Conservation (phyloP, 129 eudicot genomes). For the Centaurea solstitialis region DNA sequence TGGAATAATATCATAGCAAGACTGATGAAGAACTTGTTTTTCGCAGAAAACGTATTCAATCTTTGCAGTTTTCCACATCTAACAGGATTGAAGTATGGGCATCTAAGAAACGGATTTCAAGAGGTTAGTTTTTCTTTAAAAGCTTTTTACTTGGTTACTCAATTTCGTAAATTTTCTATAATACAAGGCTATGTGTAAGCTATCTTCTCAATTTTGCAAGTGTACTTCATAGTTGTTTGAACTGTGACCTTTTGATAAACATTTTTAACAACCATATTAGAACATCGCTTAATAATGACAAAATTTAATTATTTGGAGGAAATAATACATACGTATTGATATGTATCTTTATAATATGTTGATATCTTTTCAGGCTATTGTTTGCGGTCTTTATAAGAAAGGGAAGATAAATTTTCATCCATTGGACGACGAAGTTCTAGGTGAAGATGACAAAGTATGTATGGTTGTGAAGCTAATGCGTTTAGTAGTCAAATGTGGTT, state of each 20-base stretch:
- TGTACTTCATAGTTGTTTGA: neutral
- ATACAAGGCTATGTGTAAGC: neutral
- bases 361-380: slow-evolving; percentile 67
- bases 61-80: slow-evolving; percentile 79
- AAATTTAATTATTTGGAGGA: too few relatives aligned
- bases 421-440: slow-evolving; percentile 71
- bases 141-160: neutral
- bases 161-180: neutral
- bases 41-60: slow-evolving; percentile 96
- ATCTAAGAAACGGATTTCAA: slow-evolving; percentile 74
- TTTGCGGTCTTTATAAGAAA: slow-evolving; percentile 74
- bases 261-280: neutral
- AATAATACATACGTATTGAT: too few relatives aligned
- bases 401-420: slow-evolving; percentile 87
- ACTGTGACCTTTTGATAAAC: neutral
- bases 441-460: slow-evolving; percentile 86
- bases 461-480: neutral
- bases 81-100: slow-evolving; percentile 64
- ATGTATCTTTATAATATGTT: neutral
- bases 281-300: neutral
- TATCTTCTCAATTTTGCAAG: neutral
- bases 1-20: neutral
- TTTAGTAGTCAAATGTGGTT: neutral
- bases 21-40: slow-evolving; percentile 22
- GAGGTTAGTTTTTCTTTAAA: slow-evolving; percentile 50